Evolutionary conservation across 345 rosid species (phyloP), one percentile per base, ranked within the genome.

Genomic region (Hirschfeldia incana): DNA sequence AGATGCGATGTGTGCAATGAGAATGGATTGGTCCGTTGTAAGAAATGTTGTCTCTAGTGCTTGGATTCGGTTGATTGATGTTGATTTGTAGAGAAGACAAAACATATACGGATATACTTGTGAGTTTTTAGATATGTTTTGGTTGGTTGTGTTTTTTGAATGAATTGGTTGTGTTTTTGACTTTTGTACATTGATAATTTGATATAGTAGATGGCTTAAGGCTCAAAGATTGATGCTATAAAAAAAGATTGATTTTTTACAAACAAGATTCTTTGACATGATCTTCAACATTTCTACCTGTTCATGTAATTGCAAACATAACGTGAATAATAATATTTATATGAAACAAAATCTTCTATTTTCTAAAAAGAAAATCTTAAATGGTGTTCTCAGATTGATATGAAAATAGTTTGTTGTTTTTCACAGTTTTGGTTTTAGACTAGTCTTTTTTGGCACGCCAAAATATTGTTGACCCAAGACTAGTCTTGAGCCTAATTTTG

Each of bases 21-120:
- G 85, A 95, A 95, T 63, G 98, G 99, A 1, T 49, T 95, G 80
- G 85, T 87, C 21, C 85, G 88, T 62, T 95, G 98, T 78, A 93
- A 84, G 68, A 70, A 74, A 58, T 91, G 98, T 80, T 81, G 92
- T 83, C 44, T 70, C n/a, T 80, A 70, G 76, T 39, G 8, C 37
- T 60, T 72, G 58, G n/a, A 58, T 62, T 16, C 3, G 76, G 72
- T 70, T 53, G 59, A 37, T 65, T 29, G 34, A 12, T 70, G 71
- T 77, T 11, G 33, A 55, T 78, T 68, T 72, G 63, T 66, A 78
- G 46, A 44, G 34, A 77, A 51, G 42, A 77, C 62, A 53, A 53
- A 16, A 53, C 59, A 53, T 53, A 15, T 34, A 27, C 32, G 66
- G n/a, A 37, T 28, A 37, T 65, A 42, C 77, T 78, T 66, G 66